Evolutionary conservation across 2,329 filamentous ascomycete genomes (phyloP), one percentile per base, ranked within the genome.

Genomic region (Penicillium verrucosum): DNA sequence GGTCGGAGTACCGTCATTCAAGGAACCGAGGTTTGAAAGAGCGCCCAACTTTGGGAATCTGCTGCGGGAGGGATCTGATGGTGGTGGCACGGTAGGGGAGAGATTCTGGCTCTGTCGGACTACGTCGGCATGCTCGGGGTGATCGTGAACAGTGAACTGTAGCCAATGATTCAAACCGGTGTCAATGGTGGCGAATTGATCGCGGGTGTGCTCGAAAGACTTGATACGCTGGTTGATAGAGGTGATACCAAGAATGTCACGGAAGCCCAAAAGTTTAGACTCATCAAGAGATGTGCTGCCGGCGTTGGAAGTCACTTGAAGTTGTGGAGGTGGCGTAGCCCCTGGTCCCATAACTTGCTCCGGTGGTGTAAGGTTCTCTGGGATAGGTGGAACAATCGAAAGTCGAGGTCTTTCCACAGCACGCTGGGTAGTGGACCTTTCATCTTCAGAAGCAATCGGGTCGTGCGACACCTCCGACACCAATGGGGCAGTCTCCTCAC

Each of bases 161-260:
- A 87, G 68, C 85, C 85, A 88, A 61, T 80, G 74, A 53, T 74
- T 79, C n/a, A 97, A 77, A 1, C 92, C 91, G 5, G 89, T 89
- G 57, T 96, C 86, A 70, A 88, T 85, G 12, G 76, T 73, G 0
- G 88, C 86, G 71, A 92, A 91, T 44, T 89, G 83, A 16, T 83
- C 77, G 43, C 90, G 84, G 0, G 89, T 88, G 56, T 88, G 83
- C 57, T 90, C 84, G 70, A 89, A 96, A 14, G 85, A 87, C 42
- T 81, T 78, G 58, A 94, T 89, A 21, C 92, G 85, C 62, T 94
- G 87, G 14, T 80, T 73, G 0, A 86, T 73, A 2, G 83, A 84
- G 16, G 83, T 80, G 48, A 94, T 80, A 9, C 83, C 85, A 65
- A 91, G 80, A 59, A 97, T 96, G 56, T 96, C 89, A 49, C 86